Base-by-base conservation (phyloP, 2,329 filamentous ascomycete species). In the Trichoderma cornu-damae region DNA sequence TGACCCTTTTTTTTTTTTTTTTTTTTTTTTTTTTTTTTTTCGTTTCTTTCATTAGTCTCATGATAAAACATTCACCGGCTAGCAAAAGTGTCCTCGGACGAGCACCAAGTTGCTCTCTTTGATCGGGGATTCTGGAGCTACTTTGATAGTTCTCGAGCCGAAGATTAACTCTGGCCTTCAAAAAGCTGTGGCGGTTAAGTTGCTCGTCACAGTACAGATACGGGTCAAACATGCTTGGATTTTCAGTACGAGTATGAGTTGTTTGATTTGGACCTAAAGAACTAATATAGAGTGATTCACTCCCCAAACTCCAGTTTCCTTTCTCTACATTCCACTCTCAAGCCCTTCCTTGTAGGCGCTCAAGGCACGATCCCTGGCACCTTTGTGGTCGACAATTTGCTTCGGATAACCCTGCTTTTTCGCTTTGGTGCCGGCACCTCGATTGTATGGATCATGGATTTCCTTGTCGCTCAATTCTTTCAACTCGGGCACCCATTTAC, bases 401-500 rank as follows among this genome's bases (percentile, higher is more conserved):
- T 77, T 75, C 0, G 90, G 90, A 68, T 96, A 96, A 0, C 87
- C 87, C 6, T 75, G 79, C 72, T 80, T 85, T 72, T 80, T 79
- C 6, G 85, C 88, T 61, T 79, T 70, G 8, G 72, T 72, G 1
- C 70, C 80, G 0, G 79, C 85, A 1, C 87, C 85, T 47, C 85
- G 79, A 2, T 76, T 81, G 69, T 92, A 93, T 1, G 91, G 91
- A 62, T 92, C 90, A 69, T 96, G 90, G 3, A 96, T 82, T 7
- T 85, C 87, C 61, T 84, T 86, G 0, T 82, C 85, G 64, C 81
- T 68, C 2, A 93, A 71, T 0, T 71, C 79, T 24, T 73, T 77
- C 60, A 96, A 73, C 72, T 96, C 91, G 0, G 85, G 85, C 7
- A 96, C 77, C 90, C 90, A 96, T 59, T 83, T 83, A 35, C 88